Conservation (phyloP, 148 eudicot species). For the Vaccinium corymbosum region DNA sequence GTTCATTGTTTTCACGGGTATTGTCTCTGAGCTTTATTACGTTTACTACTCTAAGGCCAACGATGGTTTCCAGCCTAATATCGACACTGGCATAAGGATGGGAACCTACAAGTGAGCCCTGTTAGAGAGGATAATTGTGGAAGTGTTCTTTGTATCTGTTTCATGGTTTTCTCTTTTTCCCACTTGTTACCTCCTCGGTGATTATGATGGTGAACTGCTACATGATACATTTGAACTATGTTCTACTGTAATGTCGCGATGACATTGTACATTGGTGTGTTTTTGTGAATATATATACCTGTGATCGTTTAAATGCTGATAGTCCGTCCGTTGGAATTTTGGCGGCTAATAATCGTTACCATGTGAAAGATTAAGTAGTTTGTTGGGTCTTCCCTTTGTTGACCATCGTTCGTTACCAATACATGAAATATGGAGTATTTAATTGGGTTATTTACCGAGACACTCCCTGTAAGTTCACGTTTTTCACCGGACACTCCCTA, state of each 20-base stretch:
- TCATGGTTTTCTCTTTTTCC: neutral
- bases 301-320: neutral
- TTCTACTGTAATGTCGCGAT: neutral
- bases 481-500: no score
- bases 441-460: no score
- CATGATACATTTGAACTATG: neutral
- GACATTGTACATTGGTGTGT: neutral
- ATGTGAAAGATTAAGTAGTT: neutral
- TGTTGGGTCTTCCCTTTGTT: neutral
- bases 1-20: constrained; percentile 66
- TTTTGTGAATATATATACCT: neutral
- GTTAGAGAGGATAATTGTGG: neutral
- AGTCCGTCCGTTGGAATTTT: neutral
- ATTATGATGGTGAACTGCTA: neutral
- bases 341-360: neutral
- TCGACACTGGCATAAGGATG: constrained; percentile 70
- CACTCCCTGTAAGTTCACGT: no score
- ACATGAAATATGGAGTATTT: neutral
- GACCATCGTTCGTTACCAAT: neutral
- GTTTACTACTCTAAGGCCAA: constrained; percentile 62
- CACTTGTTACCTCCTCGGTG: neutral
- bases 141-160: neutral
- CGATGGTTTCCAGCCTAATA: constrained; percentile 25
- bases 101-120: constrained; percentile 29
- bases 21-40: constrained; percentile 71